Evolutionary conservation across 2,329 filamentous ascomycete genomes (phyloP).

Genomic region (Colletotrichum liriopes): DNA sequence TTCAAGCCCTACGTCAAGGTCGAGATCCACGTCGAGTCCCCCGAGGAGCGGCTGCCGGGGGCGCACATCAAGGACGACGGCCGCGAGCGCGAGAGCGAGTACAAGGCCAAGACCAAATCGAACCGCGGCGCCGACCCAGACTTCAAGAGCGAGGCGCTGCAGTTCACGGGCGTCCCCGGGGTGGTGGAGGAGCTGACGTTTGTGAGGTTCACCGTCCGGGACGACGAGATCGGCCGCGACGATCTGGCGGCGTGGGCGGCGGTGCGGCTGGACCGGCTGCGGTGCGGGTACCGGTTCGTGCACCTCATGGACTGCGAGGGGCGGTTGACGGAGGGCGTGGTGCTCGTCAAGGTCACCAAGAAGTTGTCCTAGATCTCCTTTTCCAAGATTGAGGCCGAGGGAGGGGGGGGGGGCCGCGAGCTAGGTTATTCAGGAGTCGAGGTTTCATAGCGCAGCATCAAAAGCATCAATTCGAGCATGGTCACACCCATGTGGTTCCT

Average conservation of each 20-base stretch:
- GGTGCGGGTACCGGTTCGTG: constrained; percentile 83
- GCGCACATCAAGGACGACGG: constrained; percentile 57
- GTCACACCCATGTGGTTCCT: background rate
- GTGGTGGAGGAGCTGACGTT: constrained; percentile 81
- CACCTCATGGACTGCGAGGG: constrained; percentile 81
- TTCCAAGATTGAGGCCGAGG: too few species aligned
- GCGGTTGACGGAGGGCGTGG: constrained; percentile 73
- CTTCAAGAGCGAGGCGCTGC: constrained; percentile 71
- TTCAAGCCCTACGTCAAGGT: constrained; percentile 88
- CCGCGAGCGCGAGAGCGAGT: constrained; percentile 60
- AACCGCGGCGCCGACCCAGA: constrained; percentile 74
- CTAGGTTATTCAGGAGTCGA: background rate
- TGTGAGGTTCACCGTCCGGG: constrained; percentile 87
- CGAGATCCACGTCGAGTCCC: constrained; percentile 86
- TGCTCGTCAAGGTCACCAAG: constrained; percentile 84
- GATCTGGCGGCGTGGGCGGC: constrained; percentile 90
- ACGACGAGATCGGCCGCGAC: constrained; percentile 86
- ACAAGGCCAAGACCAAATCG: constrained; percentile 73
- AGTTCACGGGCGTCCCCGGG: constrained; percentile 69
- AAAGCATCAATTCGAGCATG: background rate
- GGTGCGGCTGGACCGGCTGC: constrained; percentile 85
- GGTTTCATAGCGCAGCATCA: constrained; percentile 9
- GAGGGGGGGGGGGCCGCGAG: background rate
- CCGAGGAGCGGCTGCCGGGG: constrained; percentile 58
- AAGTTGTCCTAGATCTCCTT: constrained; percentile 49